Evolutionary conservation across 495 filamentous ascomycete genomes (phyloP), one percentile per base, ranked within the genome.

Genomic region (Physcia stellaris): DNA sequence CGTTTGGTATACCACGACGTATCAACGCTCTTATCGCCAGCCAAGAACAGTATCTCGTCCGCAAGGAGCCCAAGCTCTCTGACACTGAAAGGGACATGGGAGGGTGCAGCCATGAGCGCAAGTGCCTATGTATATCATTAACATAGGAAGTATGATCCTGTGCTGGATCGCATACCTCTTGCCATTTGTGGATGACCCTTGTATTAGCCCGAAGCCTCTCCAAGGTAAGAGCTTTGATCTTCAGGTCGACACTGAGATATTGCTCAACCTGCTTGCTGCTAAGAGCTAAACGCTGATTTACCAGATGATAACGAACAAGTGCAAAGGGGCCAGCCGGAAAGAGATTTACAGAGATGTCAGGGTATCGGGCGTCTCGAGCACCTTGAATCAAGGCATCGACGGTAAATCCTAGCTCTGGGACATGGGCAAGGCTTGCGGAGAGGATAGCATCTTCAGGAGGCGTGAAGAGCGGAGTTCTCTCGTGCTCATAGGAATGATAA

Each of bases 1-100:
- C 90, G 77, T 56, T 90, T 90, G 39, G 86, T 82, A 54, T 96
- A 98, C 90, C 90, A 96, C 9, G 70, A 71, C 1, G 74, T 68
- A 52, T 95, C 87, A 44, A 94, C 80, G 11, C 74, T 72, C 4
- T 60, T 61, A 55, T 95, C 92, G 29, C 84, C 85, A 1, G 92
- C 74, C 2, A 94, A 73, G 47, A 70, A 81, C 56, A 79, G 76
- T 21, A 98, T 88, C 59, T 98, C 90, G 58, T 90, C 86, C 5
- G 80, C 70, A 2, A 98, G 75, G 27, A 68, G 60, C 23, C 80
- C 76, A 10, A 98, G 72, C 60, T 95, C 88, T 6, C 66, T 63
- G 2, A 95, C 52, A 1, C 86, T 82, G n/a, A 73, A 49, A 0
- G 85, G 79, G 38, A 93, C 65, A 52, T 93, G 75, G 21, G 60